Conservation (phyloP, 2,329 filamentous ascomycete genomes). For the Diaporthe nobilis region DNA sequence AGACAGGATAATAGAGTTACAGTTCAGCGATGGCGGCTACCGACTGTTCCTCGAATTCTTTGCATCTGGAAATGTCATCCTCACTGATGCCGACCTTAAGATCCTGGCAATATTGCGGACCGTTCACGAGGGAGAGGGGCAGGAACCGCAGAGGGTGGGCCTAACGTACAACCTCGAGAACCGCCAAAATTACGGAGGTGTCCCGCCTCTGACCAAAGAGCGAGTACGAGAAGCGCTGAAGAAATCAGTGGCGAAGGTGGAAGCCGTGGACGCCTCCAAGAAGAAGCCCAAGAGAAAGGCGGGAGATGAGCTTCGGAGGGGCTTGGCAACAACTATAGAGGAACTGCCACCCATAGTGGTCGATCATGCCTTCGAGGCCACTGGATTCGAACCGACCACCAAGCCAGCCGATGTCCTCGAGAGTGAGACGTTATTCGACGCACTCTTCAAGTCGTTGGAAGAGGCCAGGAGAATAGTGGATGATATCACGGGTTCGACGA, state of each 20-base stretch:
- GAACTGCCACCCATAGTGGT: constrained; percentile 91
- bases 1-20: constrained; percentile 91
- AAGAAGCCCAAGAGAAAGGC: constrained; percentile 83
- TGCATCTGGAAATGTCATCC: constrained; percentile 92
- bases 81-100: constrained; percentile 87
- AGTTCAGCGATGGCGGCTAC: constrained; percentile 93
- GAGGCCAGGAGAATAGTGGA: constrained; percentile 79
- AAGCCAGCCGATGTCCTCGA: constrained; percentile 79
- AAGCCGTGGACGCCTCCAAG: constrained; percentile 59
- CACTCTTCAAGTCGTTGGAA: constrained; percentile 77
- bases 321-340: constrained; percentile 85
- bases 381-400: constrained; percentile 76
- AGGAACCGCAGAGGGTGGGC: constrained; percentile 85
- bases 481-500: constrained; percentile 75
- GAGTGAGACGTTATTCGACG: constrained; percentile 73
- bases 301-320: constrained; percentile 82
- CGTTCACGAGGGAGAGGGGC: constrained; percentile 84
- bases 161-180: constrained; percentile 84
- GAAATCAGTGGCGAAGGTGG: constrained; percentile 73
- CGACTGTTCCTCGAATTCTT: constrained; percentile 95
- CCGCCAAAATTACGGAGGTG: constrained; percentile 85
- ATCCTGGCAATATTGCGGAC: constrained; percentile 86
- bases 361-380: constrained; percentile 84
- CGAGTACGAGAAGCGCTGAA: constrained; percentile 79
- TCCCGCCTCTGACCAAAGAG: constrained; percentile 81